These are phyloP conservation scores for Cercophora sp. DNA, from an alignment of 495 filamentous ascomycete species.

Conservation along the genomic window DNA sequence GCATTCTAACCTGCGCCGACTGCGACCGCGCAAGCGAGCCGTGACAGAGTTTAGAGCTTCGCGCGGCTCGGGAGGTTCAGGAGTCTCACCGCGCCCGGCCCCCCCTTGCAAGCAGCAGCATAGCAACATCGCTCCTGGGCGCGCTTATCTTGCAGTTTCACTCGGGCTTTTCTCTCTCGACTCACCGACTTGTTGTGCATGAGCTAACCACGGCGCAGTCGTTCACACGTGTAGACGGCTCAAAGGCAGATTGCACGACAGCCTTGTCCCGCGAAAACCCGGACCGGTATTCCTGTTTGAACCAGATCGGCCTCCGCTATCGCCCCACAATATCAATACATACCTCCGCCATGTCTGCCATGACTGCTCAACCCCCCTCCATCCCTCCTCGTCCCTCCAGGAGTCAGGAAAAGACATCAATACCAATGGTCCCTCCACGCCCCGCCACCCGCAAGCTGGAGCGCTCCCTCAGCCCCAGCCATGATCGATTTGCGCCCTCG, in stretches of 20 bases:
- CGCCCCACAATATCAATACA: neutral
- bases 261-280: conserved; percentile 8
- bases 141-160: conserved; percentile 24
- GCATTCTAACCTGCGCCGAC: conserved; percentile 9
- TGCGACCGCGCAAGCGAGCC: conserved; percentile 11
- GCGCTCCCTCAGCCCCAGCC: conserved; percentile 72
- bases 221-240: conserved; percentile 9
- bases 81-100: neutral
- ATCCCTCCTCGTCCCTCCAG: conserved; percentile 63
- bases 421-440: conserved; percentile 66
- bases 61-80: conserved; percentile 6
- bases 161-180: conserved; percentile 11
- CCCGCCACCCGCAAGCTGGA: conserved; percentile 62
- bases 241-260: conserved; percentile 4
- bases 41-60: conserved; percentile 8
- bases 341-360: conserved; percentile 34
- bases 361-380: conserved; percentile 52
- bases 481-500: conserved; percentile 76
- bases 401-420: conserved; percentile 37
- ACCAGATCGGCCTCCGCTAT: conserved; percentile 4
- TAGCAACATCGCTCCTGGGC: neutral
- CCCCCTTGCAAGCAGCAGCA: neutral
- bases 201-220: conserved; percentile 6
- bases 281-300: conserved; percentile 5
- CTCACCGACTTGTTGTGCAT: conserved; percentile 24